phyloP scores from a whole-genome alignment of 164 flowering plant genomes.

The Dillenia suffruticosa region DNA sequence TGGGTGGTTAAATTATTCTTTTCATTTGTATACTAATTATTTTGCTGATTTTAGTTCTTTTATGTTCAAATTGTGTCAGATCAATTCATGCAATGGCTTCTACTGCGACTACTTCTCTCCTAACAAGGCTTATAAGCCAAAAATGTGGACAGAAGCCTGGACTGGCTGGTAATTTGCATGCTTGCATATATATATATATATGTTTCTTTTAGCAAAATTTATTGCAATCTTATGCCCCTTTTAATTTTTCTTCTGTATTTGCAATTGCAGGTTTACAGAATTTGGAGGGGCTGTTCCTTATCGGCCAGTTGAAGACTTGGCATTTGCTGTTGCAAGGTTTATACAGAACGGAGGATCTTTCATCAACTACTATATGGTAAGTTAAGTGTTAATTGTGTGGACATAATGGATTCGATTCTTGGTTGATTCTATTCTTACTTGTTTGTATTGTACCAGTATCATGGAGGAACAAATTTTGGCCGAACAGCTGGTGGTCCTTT shows the following conservation, averaged over 20 bases:
- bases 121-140: constrained; percentile 87
- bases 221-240: neutral
- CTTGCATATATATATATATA: neutral
- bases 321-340: constrained; percentile 89
- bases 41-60: neutral
- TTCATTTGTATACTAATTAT: no score
- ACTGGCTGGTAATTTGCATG: constrained; percentile 74
- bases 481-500: constrained; percentile 99
- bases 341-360: constrained; percentile 95
- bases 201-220: neutral
- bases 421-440: constrained; percentile 3
- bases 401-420: neutral
- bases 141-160: constrained; percentile 99
- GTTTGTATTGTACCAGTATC: constrained; percentile 53
- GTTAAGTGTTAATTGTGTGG: constrained; percentile 6
- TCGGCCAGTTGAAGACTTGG: constrained; percentile 92
- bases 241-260: neutral
- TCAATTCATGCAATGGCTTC: constrained; percentile 95
- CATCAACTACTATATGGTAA: constrained; percentile 94
- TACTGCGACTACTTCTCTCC: constrained; percentile 97
- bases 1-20: no score
- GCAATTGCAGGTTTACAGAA: constrained; percentile 66
- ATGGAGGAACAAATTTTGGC: constrained; percentile 99
- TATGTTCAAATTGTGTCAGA: constrained; percentile 37
- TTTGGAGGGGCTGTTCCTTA: constrained; percentile 93